A percentile compares a stretch with the other conserved stretches of the same genome.
These are phyloP conservation scores for Coemansia sp. DNA, from an alignment of 192 early-diverging fungal species.

Conservation along the genomic window DNA sequence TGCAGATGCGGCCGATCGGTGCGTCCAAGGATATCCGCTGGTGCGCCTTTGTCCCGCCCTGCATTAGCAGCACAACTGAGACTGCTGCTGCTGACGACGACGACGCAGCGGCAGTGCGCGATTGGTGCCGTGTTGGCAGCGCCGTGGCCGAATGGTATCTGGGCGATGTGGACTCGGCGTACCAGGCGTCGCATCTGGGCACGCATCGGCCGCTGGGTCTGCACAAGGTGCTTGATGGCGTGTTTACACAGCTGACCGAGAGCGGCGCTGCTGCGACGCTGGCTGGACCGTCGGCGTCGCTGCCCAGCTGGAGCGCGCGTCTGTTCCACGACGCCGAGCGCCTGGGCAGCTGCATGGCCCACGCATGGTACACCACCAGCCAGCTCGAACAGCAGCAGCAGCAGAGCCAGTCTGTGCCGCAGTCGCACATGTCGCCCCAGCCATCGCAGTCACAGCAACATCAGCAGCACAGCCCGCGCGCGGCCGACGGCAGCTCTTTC, in stretches of 20 bases:
- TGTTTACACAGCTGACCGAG: slow-evolving; percentile 28
- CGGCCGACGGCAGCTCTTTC: not conserved
- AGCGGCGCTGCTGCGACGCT: not conserved
- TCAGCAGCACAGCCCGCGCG: not conserved
- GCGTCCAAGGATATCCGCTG: slow-evolving; percentile 49
- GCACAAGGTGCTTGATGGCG: slow-evolving; percentile 22
- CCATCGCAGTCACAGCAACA: slow-evolving; percentile 8
- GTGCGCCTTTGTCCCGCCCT: slow-evolving; percentile 34
- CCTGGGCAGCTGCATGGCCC: slow-evolving; percentile 29
- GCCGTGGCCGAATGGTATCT: slow-evolving; percentile 34
- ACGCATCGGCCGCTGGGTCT: slow-evolving; percentile 36
- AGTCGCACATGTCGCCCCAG: not conserved
- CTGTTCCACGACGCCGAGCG: slow-evolving; percentile 30
- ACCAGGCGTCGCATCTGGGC: slow-evolving; percentile 47
- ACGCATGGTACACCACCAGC: slow-evolving; percentile 39
- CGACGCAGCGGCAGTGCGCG: not conserved
- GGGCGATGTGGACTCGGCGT: slow-evolving; percentile 41
- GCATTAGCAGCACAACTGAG: not conserved
- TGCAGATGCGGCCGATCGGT: slow-evolving; percentile 53
- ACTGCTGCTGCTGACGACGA: not conserved
- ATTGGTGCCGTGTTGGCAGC: slow-evolving; percentile 18
- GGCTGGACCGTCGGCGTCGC: not conserved
- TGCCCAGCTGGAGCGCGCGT: slow-evolving; percentile 26
- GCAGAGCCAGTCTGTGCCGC: not conserved
- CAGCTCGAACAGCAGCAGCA: slow-evolving; percentile 24